phyloP scores from a whole-genome alignment of 495 filamentous ascomycete genomes.

The Penicillium antarcticum region DNA sequence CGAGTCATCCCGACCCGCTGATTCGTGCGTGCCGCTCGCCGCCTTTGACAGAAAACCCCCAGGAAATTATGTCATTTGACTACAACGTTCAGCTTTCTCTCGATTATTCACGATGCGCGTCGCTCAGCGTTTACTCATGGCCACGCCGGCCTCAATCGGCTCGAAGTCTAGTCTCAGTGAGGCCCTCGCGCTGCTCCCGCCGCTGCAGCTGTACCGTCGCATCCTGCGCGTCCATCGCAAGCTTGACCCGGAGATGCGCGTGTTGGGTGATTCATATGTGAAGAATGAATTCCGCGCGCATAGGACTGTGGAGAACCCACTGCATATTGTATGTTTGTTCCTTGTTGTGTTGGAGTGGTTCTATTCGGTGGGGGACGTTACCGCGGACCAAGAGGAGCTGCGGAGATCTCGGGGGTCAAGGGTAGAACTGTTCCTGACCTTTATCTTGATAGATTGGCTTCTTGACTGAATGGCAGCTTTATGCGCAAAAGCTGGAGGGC shows the following conservation, averaged over 20 bases:
- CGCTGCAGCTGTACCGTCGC: constrained; percentile 85
- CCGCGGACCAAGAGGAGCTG: background rate
- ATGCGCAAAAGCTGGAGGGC: constrained; percentile 86
- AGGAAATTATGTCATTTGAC: constrained; percentile 29
- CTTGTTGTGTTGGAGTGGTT: background rate
- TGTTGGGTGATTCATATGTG: constrained; percentile 87
- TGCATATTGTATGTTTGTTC: constrained; percentile 69
- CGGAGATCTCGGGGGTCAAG: background rate
- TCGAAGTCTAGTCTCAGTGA: constrained; percentile 53
- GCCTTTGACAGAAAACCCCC: constrained; percentile 21
- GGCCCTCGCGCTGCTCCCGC: constrained; percentile 77
- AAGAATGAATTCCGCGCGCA: constrained; percentile 89
- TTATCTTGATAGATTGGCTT: constrained; percentile 76
- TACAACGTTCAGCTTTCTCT: constrained; percentile 7
- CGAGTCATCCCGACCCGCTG: constrained; percentile 8
- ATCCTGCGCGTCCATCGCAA: constrained; percentile 83
- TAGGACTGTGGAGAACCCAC: constrained; percentile 78
- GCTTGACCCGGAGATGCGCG: constrained; percentile 67
- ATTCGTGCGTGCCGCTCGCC: constrained; percentile 19
- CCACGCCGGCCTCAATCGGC: constrained; percentile 43
- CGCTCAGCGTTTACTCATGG: constrained; percentile 39
- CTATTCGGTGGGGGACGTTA: background rate
- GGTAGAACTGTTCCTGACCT: constrained; percentile 8
- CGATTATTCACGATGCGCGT: constrained; percentile 26
- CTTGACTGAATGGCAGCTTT: constrained; percentile 92